phyloP scores from a whole-genome alignment of 1,284 basidiomycete species.

The Trametes hirsuta region DNA sequence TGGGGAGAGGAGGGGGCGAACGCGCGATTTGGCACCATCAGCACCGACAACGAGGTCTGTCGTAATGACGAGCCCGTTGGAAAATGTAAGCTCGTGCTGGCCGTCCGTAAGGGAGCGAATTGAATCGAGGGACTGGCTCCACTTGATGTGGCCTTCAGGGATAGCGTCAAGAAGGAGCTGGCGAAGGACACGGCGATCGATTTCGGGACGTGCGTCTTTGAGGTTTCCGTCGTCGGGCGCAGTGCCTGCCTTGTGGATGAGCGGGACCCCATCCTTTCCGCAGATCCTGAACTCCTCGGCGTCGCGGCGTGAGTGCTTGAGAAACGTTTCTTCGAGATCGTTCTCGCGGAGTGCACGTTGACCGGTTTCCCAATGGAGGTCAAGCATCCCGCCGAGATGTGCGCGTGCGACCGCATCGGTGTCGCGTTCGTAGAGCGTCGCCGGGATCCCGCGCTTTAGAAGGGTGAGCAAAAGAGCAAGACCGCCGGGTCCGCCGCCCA shows the following conservation, averaged over 20 bases:
- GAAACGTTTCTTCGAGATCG: not conserved
- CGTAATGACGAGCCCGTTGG: not conserved
- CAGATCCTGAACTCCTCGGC: slow-evolving; percentile 2
- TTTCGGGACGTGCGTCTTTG: not conserved
- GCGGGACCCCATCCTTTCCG: slow-evolving; percentile 3
- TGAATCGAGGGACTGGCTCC: not conserved
- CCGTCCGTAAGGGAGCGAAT: not conserved
- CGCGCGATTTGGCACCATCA: slow-evolving; percentile 48
- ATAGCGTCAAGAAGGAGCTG: not conserved
- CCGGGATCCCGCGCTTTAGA: not conserved
- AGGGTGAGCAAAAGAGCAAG: not conserved
- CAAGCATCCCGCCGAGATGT: slow-evolving; percentile 3
- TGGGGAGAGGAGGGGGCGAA: slow-evolving; percentile 34
- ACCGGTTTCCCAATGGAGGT: not conserved
- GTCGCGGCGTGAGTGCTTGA: not conserved
- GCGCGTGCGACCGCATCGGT: not conserved
- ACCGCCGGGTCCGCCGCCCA: not conserved
- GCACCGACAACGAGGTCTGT: slow-evolving; percentile 44
- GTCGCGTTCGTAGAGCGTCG: slow-evolving; percentile 2
- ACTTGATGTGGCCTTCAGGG: not conserved
- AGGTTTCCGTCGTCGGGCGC: not conserved
- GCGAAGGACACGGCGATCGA: slow-evolving; percentile 5
- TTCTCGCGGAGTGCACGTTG: slow-evolving; percentile 4
- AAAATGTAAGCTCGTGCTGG: slow-evolving; percentile 4
- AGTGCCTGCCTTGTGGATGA: not conserved